Conservation (phyloP, 2,329 filamentous ascomycete species). For the Phialemonium atrogriseum region DNA sequence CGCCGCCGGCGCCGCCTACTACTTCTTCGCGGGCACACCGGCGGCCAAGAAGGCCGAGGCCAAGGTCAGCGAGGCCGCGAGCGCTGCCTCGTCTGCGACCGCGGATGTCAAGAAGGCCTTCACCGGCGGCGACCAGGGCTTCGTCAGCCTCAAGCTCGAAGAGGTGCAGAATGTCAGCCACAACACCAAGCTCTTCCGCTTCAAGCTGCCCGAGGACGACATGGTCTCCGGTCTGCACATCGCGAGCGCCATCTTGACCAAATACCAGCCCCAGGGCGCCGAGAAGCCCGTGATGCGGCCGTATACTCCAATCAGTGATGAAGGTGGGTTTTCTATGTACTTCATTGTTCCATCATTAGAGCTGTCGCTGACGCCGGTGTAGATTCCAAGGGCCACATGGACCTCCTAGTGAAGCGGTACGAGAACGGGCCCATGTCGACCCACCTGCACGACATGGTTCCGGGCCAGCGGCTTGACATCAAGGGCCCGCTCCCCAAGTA, state of each 20-base stretch:
- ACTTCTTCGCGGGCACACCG: slow-evolving; percentile 39
- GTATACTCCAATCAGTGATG: slow-evolving; percentile 87
- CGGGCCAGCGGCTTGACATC: slow-evolving; percentile 77
- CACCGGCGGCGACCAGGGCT: slow-evolving; percentile 83
- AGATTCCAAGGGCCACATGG: slow-evolving; percentile 73
- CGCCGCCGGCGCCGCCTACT: slow-evolving; percentile 52
- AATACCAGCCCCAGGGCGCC: slow-evolving; percentile 75
- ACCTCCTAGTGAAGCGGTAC: slow-evolving; percentile 90
- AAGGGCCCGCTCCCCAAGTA: slow-evolving; percentile 97
- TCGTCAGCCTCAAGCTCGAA: slow-evolving; percentile 71
- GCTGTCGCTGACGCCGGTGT: background rate
- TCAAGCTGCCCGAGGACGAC: slow-evolving; percentile 76
- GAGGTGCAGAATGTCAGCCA: slow-evolving; percentile 75
- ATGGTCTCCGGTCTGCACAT: slow-evolving; percentile 75
- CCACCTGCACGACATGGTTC: slow-evolving; percentile 75
- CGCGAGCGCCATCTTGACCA: slow-evolving; percentile 83
- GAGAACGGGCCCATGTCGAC: slow-evolving; percentile 84
- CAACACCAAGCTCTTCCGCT: slow-evolving; percentile 91
- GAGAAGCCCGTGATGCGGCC: slow-evolving; percentile 84
- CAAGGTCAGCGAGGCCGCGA: slow-evolving; percentile 37
- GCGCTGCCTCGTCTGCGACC: slow-evolving; percentile 22
- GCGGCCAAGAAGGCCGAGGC: slow-evolving; percentile 50
- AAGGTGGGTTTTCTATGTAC: slow-evolving; percentile 42
- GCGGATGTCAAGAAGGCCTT: slow-evolving; percentile 45
- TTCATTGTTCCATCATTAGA: slow-evolving; percentile 3